Evolutionary conservation across 768 basidiomycete species (phyloP), one percentile per base, ranked within the genome.

Genomic region (Hygrophorus russula): DNA sequence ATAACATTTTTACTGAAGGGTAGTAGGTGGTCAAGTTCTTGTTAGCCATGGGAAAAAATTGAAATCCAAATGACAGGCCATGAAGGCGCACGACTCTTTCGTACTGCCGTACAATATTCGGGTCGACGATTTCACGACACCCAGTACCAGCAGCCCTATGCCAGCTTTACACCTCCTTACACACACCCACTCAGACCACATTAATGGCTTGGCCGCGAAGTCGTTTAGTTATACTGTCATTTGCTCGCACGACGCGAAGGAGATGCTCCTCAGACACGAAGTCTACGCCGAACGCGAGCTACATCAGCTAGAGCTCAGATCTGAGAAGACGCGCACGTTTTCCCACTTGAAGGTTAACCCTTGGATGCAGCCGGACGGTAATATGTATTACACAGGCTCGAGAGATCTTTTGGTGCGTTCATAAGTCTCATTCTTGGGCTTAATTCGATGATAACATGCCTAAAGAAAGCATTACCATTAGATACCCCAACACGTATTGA

Each of bases 161-260:
- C 66, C 71, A 4, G 60, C 70, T 4, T 67, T 91, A 9, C 76
- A 88, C 57, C 73, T 96, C n/a, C 73, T 96, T 42, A 79, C 83
- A 0, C 91, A 96, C 56, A 86, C 90, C 0, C 93, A 94, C 61
- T 73, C 90, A 0, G 92, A 94, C 60, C 92, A 96, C 55, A 70
- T 90, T 41, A 63, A 61, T 34, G 91, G 93, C 3, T 70, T 96
- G 19, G 70, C 78, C 14, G 74, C 84, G 17, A 76, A 78, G 46
- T 80, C 78, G 0, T 92, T 93, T 54, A 77, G 73, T 2, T 75
- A 77, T 34, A 67, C 64, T 2, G 76, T 96, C 7, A 60, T 86
- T 44, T 93, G 90, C 60, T 89, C 91, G 0, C 60, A 66, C 4
- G 85, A 91, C 57, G 81, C 92, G 13, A 93, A 91, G 60, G 70